Evolutionary conservation across 2,329 filamentous ascomycete species (phyloP).

Genomic region (Fusarium pseudograminearum): DNA sequence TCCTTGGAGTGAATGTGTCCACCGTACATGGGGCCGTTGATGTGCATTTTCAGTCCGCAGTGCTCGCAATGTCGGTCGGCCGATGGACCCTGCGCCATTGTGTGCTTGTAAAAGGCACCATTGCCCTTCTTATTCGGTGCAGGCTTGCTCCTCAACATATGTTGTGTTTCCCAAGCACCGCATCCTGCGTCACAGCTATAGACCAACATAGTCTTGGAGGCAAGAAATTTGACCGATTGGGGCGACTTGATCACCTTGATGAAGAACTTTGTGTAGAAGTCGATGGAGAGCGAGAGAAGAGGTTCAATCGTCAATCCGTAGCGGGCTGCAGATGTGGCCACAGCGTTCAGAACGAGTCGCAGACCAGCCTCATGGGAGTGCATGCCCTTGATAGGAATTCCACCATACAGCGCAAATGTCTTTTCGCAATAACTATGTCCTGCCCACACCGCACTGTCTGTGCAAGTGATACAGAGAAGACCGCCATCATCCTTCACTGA

Average conservation of each 20-base stretch:
- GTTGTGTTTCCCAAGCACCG: slow-evolving; percentile 89
- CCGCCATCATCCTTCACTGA: slow-evolving; percentile 86
- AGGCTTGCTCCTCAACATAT: slow-evolving; percentile 76
- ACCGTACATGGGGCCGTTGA: slow-evolving; percentile 95
- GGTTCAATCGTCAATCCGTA: slow-evolving; percentile 93
- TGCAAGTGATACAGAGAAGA: slow-evolving; percentile 94
- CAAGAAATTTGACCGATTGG: slow-evolving; percentile 88
- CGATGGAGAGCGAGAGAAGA: slow-evolving; percentile 90
- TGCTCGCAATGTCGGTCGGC: slow-evolving; percentile 78
- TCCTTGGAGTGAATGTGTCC: slow-evolving; percentile 86
- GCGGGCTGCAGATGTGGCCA: slow-evolving; percentile 82
- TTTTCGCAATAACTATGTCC: slow-evolving; percentile 96
- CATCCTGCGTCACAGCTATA: slow-evolving; percentile 94
- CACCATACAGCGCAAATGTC: slow-evolving; percentile 92
- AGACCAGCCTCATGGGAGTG: slow-evolving; percentile 92
- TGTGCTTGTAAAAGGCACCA: slow-evolving; percentile 81
- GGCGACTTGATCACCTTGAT: slow-evolving; percentile 84
- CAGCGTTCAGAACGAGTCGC: slow-evolving; percentile 84
- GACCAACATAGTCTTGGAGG: slow-evolving; percentile 91
- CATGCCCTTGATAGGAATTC: slow-evolving; percentile 84
- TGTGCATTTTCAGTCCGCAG: slow-evolving; percentile 86
- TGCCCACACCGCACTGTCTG: slow-evolving; percentile 94
- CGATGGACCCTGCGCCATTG: slow-evolving; percentile 77
- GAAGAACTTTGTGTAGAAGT: slow-evolving; percentile 94
- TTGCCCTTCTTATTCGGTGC: slow-evolving; percentile 76